These are phyloP conservation scores for Strigomonas culicis DNA, from an alignment of 208 protist species.

Conservation along the genomic window DNA sequence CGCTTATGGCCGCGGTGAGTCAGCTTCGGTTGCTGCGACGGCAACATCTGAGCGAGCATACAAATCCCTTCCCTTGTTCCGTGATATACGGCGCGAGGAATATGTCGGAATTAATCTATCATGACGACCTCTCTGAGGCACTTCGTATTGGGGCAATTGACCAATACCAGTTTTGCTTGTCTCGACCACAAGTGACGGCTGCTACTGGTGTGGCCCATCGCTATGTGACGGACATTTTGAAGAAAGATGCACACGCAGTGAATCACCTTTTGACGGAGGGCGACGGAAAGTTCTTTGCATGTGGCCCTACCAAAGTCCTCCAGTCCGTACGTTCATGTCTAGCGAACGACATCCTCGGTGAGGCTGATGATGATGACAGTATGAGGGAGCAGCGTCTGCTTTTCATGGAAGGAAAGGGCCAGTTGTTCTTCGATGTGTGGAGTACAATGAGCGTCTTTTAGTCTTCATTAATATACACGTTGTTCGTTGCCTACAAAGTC, in stretches of 20 bases:
- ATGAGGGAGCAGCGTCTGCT: constrained; percentile 57
- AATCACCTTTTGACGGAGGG: constrained; percentile 24
- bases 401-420: constrained; percentile 42
- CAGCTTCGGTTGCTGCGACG: constrained; percentile 18
- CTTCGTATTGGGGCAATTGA: constrained; percentile 36
- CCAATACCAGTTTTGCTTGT: constrained; percentile 60
- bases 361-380: constrained; percentile 71
- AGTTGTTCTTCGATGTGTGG: constrained; percentile 79
- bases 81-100: constrained; percentile 68
- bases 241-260: constrained; percentile 22
- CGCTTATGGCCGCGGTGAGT: constrained; percentile 65
- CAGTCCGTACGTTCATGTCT: constrained; percentile 44
- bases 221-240: constrained; percentile 66
- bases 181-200: constrained; percentile 17
- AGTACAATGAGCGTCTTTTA: constrained; percentile 57
- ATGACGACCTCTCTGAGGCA: constrained; percentile 47
- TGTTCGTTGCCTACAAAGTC: neutral
- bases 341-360: constrained; percentile 37
- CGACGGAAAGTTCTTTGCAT: constrained; percentile 53
- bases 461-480: neutral
- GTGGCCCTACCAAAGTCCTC: constrained; percentile 56
- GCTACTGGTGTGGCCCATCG: neutral
- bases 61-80: constrained; percentile 41
- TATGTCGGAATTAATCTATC: constrained; percentile 59
- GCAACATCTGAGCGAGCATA: neutral